A percentile compares a stretch with the other conserved stretches of the same genome.
These are phyloP conservation scores for Metarhizium anisopliae DNA, from an alignment of 2,329 filamentous ascomycete genomes.

Conservation along the genomic window DNA sequence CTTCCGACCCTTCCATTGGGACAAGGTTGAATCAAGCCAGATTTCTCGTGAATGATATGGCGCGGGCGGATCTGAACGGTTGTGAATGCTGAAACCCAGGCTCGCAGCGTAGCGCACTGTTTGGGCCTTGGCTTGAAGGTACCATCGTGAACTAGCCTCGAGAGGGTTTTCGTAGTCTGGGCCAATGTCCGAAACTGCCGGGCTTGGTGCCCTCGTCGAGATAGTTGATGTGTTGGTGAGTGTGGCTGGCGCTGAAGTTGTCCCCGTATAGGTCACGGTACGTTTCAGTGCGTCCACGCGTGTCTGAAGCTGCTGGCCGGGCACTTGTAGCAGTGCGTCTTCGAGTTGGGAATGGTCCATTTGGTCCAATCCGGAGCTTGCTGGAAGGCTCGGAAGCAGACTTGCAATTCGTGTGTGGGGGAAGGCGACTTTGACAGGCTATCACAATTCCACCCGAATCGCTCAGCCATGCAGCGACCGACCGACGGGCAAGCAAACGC, in stretches of 20 bases:
- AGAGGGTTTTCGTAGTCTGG: conserved; percentile 35
- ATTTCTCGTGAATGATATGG: conserved; percentile 28
- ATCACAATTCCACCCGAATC: not conserved
- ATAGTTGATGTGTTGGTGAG: conserved; percentile 9
- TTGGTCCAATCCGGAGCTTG: not conserved
- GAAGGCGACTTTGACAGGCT: not conserved
- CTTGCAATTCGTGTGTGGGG: not conserved
- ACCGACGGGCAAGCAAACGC: not conserved
- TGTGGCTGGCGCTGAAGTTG: not conserved
- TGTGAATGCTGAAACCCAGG: conserved; percentile 32
- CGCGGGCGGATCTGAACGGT: conserved; percentile 30
- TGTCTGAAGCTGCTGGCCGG: not conserved
- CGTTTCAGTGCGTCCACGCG: conserved; percentile 9
- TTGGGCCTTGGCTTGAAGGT: conserved; percentile 31
- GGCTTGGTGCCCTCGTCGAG: conserved; percentile 17
- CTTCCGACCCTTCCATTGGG: conserved; percentile 23
- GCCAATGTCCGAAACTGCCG: conserved; percentile 21
- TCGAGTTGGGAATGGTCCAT: not conserved
- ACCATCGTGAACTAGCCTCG: conserved; percentile 34
- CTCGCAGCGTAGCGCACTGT: conserved; percentile 35
- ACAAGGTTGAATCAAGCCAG: conserved; percentile 34
- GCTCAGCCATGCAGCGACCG: not conserved
- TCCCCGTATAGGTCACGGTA: conserved; percentile 3
- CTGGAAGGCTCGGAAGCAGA: not conserved
- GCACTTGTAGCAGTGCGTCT: not conserved